These are phyloP conservation scores for Xanthoconium purpureum DNA, from an alignment of 768 basidiomycete genomes.

Conservation along the genomic window DNA sequence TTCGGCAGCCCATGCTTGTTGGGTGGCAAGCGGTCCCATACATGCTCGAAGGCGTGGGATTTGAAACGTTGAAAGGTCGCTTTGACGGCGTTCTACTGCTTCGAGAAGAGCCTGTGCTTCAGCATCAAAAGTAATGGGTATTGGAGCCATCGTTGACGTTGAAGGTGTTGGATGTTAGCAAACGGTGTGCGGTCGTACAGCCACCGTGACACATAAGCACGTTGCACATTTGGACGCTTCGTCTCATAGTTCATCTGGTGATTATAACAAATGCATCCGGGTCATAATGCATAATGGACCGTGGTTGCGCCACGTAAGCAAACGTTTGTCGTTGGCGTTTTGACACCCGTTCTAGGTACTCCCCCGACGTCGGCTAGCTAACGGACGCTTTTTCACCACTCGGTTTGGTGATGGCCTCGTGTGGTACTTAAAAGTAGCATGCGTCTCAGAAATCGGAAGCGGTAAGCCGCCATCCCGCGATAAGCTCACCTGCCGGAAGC, in stretches of 20 bases:
- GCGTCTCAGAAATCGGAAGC: background rate
- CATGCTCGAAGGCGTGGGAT: slow-evolving; percentile 72
- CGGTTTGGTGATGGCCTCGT: background rate
- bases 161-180: no score
- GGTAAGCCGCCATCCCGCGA: background rate
- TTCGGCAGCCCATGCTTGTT: slow-evolving; percentile 73
- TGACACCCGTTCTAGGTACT: no score
- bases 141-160: slow-evolving; percentile 53
- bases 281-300: no score
- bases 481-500: background rate
- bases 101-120: slow-evolving; percentile 50
- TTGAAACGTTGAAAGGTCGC: slow-evolving; percentile 66
- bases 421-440: background rate
- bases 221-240: no score
- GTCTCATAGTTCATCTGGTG: no score
- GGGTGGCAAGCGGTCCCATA: slow-evolving; percentile 62
- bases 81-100: slow-evolving; percentile 51
- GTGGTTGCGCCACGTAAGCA: no score
- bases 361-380: no score
- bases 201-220: no score
- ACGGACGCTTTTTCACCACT: background rate
- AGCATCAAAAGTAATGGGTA: slow-evolving; percentile 52
- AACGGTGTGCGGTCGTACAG: no score
- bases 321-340: no score
- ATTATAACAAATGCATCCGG: no score